Evolutionary conservation across 805 yeast genomes (phyloP), one percentile per base, ranked within the genome.

Genomic region (Tetrapisispora nanseiensis): DNA sequence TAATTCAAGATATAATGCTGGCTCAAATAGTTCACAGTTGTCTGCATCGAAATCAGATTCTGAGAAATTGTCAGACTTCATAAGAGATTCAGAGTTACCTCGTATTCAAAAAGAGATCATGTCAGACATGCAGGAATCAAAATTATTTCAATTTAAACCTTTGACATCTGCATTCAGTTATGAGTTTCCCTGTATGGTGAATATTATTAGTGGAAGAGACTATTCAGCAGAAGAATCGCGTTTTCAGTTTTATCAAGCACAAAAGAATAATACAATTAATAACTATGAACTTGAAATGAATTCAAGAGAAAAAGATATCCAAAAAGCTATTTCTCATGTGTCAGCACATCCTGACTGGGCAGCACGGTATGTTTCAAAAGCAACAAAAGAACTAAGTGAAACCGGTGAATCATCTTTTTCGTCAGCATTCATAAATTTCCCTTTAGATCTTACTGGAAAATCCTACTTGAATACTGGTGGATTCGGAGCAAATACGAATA

Each of bases 351-450:
- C 74, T 2, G 60, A 62, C 19, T 67, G 69, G 49, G 82, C 80
- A 6, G 81, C 80, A 1, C 64, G 82, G 38, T 78, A 70, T 54
- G 54, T 71, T n/a, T 82, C 79, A 45, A 49, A 67, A 18, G 62
- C 73, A 5, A 68, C 72, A 1, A 56, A 57, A 34, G 52, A 61
- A 32, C 38, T 59, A 20, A 39, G 45, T n/a, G 57, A 53, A 30
- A 63, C 51, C 27, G 62, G 44, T 13, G 24, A 20, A 9, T 54
- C 49, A 4, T 40, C 54, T 4, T 48, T 54, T 8, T 61, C 61
- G 9, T 37, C 41, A 26, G 60, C 63, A 0, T 69, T 67, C 38
- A 51, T 68, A 2, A 59, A 62, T 2, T 61, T 62, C 22, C 58
- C 65, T 1, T 41, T 68, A 18, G 64, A 65, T 40, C 44, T 64